A percentile compares a stretch with the other conserved stretches of the same genome.
Evolutionary conservation across 2,329 filamentous ascomycete genomes (phyloP).

Genomic region (Grosmannia penicillata): DNA sequence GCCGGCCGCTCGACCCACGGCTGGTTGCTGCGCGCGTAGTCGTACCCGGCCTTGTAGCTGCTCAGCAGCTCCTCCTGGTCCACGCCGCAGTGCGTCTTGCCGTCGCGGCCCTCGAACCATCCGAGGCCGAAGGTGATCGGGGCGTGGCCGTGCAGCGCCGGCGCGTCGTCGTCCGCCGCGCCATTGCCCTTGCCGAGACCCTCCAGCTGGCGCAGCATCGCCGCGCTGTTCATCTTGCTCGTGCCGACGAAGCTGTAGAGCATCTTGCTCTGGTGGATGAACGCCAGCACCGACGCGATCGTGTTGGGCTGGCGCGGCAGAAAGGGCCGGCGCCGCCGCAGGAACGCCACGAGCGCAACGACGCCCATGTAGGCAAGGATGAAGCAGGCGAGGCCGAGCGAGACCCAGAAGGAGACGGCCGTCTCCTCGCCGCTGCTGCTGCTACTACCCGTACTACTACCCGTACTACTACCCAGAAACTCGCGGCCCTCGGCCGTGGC

Average conservation of each 20-base stretch:
- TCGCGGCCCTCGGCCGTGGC: conserved; percentile 48
- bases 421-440: conserved; percentile 44
- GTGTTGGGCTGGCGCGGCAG: conserved; percentile 66
- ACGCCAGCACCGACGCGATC: conserved; percentile 61
- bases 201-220: conserved; percentile 48
- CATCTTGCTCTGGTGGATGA: conserved; percentile 72
- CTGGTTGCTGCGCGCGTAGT: conserved; percentile 31
- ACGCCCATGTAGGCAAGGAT: conserved; percentile 52
- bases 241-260: conserved; percentile 60
- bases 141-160: conserved; percentile 23
- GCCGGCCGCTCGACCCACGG: conserved; percentile 29
- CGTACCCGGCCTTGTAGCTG: conserved; percentile 49
- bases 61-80: conserved; percentile 59
- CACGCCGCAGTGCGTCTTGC: conserved; percentile 59
- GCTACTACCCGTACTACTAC: conserved; percentile 15
- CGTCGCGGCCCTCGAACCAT: conserved; percentile 62
- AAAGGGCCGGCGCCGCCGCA: conserved; percentile 51
- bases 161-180: background rate
- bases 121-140: conserved; percentile 64
- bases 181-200: conserved; percentile 11
- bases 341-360: conserved; percentile 45
- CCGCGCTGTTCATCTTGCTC: conserved; percentile 41
- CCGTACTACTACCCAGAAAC: conserved; percentile 22
- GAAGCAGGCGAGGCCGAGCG: conserved; percentile 42
- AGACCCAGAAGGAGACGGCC: conserved; percentile 48